phyloP scores from a whole-genome alignment of 495 filamentous ascomycete species.

The Daldinia concentrica region DNA sequence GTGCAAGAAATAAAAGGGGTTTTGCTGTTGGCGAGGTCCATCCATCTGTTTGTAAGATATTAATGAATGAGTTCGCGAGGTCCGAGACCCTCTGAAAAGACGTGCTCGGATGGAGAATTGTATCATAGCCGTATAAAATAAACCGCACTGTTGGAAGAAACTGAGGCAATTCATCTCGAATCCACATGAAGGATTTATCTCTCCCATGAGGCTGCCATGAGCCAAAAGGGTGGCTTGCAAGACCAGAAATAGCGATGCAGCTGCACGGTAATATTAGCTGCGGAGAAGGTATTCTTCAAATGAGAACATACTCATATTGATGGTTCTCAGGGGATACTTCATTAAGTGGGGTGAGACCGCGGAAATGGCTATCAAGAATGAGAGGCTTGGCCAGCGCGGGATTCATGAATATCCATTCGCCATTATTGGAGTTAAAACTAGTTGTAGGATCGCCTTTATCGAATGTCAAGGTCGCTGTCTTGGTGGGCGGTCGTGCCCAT shows the following conservation, averaged over 20 bases:
- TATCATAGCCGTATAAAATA: background rate
- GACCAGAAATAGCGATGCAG: background rate
- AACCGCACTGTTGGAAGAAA: background rate
- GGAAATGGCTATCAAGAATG: background rate
- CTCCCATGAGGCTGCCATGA: background rate
- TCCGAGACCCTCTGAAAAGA: background rate
- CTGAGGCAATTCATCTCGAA: background rate
- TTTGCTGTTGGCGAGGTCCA: background rate
- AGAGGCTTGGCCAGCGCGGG: background rate
- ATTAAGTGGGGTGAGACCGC: background rate
- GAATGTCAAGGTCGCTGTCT: background rate
- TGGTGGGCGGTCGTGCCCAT: background rate
- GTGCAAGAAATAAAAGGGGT: background rate
- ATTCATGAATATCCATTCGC: background rate
- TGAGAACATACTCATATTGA: background rate
- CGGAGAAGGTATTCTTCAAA: background rate
- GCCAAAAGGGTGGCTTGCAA: conserved; percentile 2
- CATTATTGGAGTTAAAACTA: background rate
- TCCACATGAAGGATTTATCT: conserved; percentile 3
- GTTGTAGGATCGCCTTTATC: background rate
- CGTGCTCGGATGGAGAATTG: background rate
- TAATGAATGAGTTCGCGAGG: background rate
- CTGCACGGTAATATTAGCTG: background rate
- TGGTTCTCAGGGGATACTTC: background rate
- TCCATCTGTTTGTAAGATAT: background rate